These are phyloP conservation scores for Penicillium egyptiacum DNA, from an alignment of 495 filamentous ascomycete genomes.

Conservation along the genomic window DNA sequence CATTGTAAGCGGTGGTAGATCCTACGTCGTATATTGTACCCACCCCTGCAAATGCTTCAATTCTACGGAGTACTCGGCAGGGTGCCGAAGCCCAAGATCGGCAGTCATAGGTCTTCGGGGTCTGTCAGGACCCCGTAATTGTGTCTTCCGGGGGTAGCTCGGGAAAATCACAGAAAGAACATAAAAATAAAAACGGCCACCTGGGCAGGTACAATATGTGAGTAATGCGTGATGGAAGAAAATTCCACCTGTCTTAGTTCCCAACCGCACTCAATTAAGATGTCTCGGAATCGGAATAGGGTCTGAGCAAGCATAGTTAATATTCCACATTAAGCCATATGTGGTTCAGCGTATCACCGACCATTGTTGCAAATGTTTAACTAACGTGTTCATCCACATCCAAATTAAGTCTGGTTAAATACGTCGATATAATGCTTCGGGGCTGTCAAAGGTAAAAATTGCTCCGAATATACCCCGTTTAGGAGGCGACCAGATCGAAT, in stretches of 20 bases:
- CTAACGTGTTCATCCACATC: not conserved
- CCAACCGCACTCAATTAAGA: not conserved
- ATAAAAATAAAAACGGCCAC: too few species aligned
- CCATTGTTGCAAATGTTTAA: too few species aligned
- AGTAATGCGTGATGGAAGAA: not conserved
- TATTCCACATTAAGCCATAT: not conserved
- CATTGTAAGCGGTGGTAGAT: not conserved
- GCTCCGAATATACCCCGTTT: slow-evolving; percentile 19
- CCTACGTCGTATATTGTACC: not conserved
- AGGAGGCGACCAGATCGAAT: not conserved
- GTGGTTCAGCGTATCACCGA: slow-evolving; percentile 22
- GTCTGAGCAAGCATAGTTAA: not conserved
- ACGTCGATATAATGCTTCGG: not conserved
- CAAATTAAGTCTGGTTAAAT: not conserved
- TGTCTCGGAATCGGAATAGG: not conserved
- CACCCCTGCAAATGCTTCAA: not conserved
- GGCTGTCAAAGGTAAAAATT: slow-evolving; percentile 8
- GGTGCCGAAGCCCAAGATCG: slow-evolving; percentile 8
- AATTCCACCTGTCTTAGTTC: not conserved
- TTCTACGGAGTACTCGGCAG: slow-evolving; percentile 1
- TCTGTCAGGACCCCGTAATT: slow-evolving; percentile 7
- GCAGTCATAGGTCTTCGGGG: not conserved
- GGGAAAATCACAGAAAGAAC: not conserved
- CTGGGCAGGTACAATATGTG: not conserved
- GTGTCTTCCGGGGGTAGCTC: not conserved